Conservation (phyloP, 2,329 filamentous ascomycete genomes). For the Diaporthe vexans region DNA sequence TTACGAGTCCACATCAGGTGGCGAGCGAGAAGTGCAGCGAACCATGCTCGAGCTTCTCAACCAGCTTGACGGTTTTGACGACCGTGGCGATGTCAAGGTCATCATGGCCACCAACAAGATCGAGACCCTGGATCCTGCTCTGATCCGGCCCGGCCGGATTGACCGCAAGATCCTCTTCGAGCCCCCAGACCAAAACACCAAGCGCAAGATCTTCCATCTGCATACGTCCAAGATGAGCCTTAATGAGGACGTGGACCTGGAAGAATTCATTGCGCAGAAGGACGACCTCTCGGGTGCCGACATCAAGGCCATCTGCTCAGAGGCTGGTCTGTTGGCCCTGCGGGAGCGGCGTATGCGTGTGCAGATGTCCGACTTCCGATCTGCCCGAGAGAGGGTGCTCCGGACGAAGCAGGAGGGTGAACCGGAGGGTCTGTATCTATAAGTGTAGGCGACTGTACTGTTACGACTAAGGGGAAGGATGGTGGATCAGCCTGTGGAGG, state of each 20-base stretch:
- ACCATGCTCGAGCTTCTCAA: constrained; percentile 99
- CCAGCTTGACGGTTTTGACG: constrained; percentile 98
- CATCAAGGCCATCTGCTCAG: constrained; percentile 99
- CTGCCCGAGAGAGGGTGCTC: constrained; percentile 92
- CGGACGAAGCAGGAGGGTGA: constrained; percentile 99
- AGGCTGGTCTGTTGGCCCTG: constrained; percentile 93
- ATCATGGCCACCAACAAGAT: constrained; percentile 99
- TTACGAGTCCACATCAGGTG: constrained; percentile 96
- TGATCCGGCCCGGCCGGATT: constrained; percentile 97
- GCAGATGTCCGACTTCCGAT: constrained; percentile 97
- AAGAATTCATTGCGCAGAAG: constrained; percentile 99
- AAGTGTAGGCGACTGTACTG: constrained; percentile 53
- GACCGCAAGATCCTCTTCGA: constrained; percentile 93
- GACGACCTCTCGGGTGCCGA: constrained; percentile 97
- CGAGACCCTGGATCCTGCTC: constrained; percentile 93
- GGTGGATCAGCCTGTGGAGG: neutral
- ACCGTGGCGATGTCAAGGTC: constrained; percentile 98
- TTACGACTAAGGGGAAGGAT: neutral
- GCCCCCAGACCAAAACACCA: constrained; percentile 84
- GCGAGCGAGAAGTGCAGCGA: constrained; percentile 96
- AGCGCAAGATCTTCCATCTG: constrained; percentile 97
- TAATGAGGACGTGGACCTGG: constrained; percentile 95
- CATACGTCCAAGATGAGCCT: constrained; percentile 99
- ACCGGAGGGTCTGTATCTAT: constrained; percentile 98
- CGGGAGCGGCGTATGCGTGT: constrained; percentile 97